These are phyloP conservation scores for Lactarius hengduanensis DNA, from an alignment of 768 basidiomycete species.

Conservation along the genomic window DNA sequence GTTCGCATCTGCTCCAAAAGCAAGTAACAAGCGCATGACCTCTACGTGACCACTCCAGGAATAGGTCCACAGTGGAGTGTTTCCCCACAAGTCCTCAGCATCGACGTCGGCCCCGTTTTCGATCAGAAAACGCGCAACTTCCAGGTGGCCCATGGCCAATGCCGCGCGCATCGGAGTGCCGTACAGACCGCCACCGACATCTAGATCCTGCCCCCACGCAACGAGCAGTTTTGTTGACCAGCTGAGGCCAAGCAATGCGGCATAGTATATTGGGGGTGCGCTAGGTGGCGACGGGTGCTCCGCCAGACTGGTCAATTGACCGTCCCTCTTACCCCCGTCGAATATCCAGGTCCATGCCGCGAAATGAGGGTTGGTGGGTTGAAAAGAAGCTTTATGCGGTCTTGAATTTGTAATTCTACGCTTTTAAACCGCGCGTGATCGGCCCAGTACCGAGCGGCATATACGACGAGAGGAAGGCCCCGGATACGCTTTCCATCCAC, in stretches of 20 bases:
- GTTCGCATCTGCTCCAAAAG: not conserved
- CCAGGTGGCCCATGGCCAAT: not conserved
- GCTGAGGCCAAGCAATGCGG: not conserved
- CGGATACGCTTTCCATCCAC: not conserved
- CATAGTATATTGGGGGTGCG: constrained; percentile 1
- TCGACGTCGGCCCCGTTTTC: not conserved
- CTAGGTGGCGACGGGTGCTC: not conserved
- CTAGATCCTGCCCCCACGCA: not conserved
- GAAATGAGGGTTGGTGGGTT: not conserved
- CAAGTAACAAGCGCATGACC: not conserved
- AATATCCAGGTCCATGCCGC: not conserved
- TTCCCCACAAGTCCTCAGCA: not conserved
- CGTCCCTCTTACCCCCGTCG: not conserved
- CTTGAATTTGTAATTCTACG: not conserved
- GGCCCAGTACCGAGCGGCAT: constrained; percentile 2
- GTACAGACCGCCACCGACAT: not conserved
- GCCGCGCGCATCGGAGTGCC: not conserved
- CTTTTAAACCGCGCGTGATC: not conserved
- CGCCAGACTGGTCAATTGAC: not conserved
- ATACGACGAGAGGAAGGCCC: no score
- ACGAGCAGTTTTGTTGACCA: not conserved
- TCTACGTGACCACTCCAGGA: not conserved
- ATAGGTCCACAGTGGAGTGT: not conserved
- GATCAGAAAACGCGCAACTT: not conserved
- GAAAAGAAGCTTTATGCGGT: not conserved